These are phyloP conservation scores for Rhizopogon vesiculosus DNA, from an alignment of 768 basidiomycete genomes.

Conservation along the genomic window DNA sequence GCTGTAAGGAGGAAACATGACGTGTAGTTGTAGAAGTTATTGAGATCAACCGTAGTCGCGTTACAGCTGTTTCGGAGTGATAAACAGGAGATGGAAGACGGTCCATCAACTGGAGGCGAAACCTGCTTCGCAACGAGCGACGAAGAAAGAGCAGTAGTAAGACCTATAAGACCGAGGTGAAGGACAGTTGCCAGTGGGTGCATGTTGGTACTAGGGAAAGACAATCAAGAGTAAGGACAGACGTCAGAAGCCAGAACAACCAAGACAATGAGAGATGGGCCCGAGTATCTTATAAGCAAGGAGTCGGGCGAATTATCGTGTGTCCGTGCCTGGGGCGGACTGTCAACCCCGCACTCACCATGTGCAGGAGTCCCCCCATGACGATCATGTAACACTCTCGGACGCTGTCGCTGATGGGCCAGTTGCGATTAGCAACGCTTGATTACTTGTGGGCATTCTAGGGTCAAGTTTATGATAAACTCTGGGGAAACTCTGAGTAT, in stretches of 20 bases:
- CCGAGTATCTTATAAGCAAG: background rate
- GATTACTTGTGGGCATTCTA: too few species aligned
- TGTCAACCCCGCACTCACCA: background rate
- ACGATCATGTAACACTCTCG: background rate
- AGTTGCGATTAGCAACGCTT: too few species aligned
- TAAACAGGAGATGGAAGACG: conserved; percentile 3
- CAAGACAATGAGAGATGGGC: background rate
- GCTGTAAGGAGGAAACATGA: conserved; percentile 17
- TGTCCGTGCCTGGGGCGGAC: background rate
- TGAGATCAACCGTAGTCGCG: conserved; percentile 9
- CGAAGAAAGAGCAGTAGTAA: conserved; percentile 1
- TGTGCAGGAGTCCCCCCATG: background rate
- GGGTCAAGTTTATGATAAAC: too few species aligned
- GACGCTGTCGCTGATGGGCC: background rate
- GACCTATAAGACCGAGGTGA: conserved; percentile 1
- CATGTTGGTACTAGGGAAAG: background rate
- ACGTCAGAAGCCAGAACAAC: background rate
- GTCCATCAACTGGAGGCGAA: conserved; percentile 3
- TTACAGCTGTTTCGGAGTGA: conserved; percentile 18
- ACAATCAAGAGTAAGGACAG: background rate
- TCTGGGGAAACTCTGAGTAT: too few species aligned
- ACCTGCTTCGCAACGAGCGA: conserved; percentile 9
- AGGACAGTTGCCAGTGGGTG: background rate
- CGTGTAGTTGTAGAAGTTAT: conserved; percentile 15
- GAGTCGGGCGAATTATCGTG: background rate